Base-by-base conservation (phyloP, 441 rosid species). In the Gossypium trilobum region DNA sequence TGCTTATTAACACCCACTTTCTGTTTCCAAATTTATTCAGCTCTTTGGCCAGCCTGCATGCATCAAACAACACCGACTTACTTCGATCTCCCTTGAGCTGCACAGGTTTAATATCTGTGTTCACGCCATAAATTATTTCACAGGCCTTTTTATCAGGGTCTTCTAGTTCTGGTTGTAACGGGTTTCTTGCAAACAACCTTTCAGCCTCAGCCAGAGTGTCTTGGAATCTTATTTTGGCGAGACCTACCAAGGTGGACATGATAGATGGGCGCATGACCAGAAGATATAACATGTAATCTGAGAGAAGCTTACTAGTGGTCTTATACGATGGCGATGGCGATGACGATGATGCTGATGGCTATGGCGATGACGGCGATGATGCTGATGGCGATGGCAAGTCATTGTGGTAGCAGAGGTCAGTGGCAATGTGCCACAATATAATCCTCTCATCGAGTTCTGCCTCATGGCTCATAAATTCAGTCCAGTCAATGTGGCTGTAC, bases 211-310 rank as follows among this genome's bases (percentile, higher is more conserved):
- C 91, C 51, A 81, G 78, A 1, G 88, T 85, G 72, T 87, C 91
- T 68, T 78, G 74, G 73, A 79, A 85, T 19, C 86, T 79, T 17
- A 85, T 80, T 52, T 85, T 78, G 66, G 78, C 87, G n/a, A 83
- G 82, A 2, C 88, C 92, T 50, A 82, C 86, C 31, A 80, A 82
- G 11, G 82, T 76, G 0, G 87, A 75, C 85, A 86, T 81, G 72
- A 87, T 66, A 22, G 77, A 62, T 2, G 85, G 84, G 58, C 83
- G 88, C 76, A 82, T 70, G 4, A 84, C 75, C 9, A 89, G 62
- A 68, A 89, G 84, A 69, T 83, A 83, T 75, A 84, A 13, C 88
- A 89, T 85, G 72, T 87, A 86, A 65, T 87, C 87, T 0, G 88
- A 86, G 13, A 87, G 70, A 2, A 78, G 31, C 57, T 87, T 87